A percentile compares a stretch with the other conserved stretches of the same genome.
Conservation (phyloP, 805 yeast species). For the Monosporozyma siamensis region DNA sequence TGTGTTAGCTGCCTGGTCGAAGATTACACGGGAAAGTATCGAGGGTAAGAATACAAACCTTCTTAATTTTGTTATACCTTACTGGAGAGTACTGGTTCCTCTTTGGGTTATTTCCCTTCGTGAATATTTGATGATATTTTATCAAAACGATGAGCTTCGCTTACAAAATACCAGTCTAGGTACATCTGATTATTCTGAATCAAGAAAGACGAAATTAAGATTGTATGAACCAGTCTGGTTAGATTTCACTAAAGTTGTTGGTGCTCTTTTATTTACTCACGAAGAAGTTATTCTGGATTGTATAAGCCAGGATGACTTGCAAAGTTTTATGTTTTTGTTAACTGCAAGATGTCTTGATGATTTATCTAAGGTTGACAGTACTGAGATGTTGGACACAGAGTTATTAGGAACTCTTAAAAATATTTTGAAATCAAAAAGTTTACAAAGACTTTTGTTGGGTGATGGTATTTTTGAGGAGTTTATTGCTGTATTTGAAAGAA, state of each 20-base stretch:
- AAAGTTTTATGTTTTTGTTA: constrained; percentile 64
- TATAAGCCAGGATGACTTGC: constrained; percentile 43
- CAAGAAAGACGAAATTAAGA: constrained; percentile 15
- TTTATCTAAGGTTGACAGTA: constrained; percentile 37
- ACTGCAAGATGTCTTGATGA: constrained; percentile 80
- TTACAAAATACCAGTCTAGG: constrained; percentile 11
- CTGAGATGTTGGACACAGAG: constrained; percentile 20
- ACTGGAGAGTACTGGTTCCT: constrained; percentile 53
- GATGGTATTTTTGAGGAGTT: constrained; percentile 67
- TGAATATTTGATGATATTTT: constrained; percentile 62
- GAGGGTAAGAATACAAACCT: constrained; percentile 33
- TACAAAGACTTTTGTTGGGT: constrained; percentile 51
- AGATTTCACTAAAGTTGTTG: constrained; percentile 66
- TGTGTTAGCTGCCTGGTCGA: constrained; percentile 67
- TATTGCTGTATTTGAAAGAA: constrained; percentile 64
- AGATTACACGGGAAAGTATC: constrained; percentile 34
- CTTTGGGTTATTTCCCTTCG: constrained; percentile 71
- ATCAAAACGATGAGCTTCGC: constrained; percentile 29
- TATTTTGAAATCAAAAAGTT: constrained; percentile 46
- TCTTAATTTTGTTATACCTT: constrained; percentile 41
- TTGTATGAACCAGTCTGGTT: constrained; percentile 53
- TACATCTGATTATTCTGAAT: neutral
- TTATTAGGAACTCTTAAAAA: constrained; percentile 45
- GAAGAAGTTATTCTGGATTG: constrained; percentile 36
- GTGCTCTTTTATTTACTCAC: constrained; percentile 49